Conservation (phyloP, 164 flowering plant genomes). For the Chimonanthus praecox region DNA sequence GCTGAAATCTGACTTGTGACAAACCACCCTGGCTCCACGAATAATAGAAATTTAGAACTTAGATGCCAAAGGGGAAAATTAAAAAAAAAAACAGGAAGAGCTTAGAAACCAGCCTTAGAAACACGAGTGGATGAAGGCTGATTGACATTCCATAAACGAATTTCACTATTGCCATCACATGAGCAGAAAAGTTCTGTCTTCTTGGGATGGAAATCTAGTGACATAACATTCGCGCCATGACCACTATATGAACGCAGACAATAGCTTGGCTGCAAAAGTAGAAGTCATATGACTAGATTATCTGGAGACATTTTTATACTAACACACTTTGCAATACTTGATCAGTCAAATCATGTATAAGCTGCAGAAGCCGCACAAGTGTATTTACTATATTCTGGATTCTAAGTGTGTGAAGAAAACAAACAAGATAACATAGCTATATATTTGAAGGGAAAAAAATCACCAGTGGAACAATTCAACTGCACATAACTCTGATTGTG, state of each 20-base stretch:
- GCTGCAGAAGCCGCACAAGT: neutral
- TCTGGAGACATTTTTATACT: neutral
- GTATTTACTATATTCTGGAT: neutral
- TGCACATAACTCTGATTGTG: neutral
- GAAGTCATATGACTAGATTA: neutral
- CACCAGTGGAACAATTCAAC: neutral
- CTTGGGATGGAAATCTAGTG: constrained; percentile 90
- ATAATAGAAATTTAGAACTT: constrained; percentile 7
- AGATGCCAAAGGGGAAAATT: neutral
- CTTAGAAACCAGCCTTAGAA: constrained; percentile 47
- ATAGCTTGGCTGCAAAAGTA: constrained; percentile 66
- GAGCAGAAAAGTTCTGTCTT: constrained; percentile 84
- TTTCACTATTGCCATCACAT: constrained; percentile 63
- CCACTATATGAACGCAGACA: constrained; percentile 47
- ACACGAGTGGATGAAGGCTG: constrained; percentile 48
- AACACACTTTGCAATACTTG: neutral
- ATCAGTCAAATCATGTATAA: neutral
- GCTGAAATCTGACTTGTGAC: constrained; percentile 84
- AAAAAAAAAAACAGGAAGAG: neutral
- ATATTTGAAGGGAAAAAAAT: too few relatives aligned
- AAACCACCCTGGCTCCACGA: constrained; percentile 53
- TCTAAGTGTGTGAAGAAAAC: too few relatives aligned
- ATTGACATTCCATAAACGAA: constrained; percentile 60
- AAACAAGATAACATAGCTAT: too few relatives aligned
- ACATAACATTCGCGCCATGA: constrained; percentile 62